Base-by-base conservation (phyloP, 2,329 filamentous ascomycete genomes). In the Fusarium napiforme region DNA sequence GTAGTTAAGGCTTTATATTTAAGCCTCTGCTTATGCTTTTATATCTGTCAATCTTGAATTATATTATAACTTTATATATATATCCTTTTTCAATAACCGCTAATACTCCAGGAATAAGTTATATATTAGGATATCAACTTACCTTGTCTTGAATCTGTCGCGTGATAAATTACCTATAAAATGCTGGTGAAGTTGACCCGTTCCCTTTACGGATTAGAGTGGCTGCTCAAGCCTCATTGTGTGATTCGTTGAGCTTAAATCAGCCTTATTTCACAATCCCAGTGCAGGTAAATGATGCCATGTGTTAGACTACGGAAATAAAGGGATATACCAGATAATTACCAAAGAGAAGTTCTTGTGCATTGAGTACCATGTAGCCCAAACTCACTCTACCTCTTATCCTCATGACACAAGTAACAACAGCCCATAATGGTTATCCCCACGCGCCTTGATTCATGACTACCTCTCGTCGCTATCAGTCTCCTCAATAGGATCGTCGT, bases 171-270 rank as follows among this genome's bases (percentile, higher is more conserved):
- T 53, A 16, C 34, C 15, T 37, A 16, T 21, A 18, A 16, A 9
- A 12, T 60, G 12, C 8, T 37, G 3, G 12, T 60, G 9, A 46
- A 42, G 16, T n/a, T 32, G 8, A 23, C 16, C 14, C 7, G 16
- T 9, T 46, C 11, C 40, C 21, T 16, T 63, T 45, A 12, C 12
- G n/a, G 16, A n/a, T 26, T 62, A 49, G 39, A 68, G 23, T 30
- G 26, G 21, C 37, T 39, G 26, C 39, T 55, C 26, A 26, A 26
- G 26, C 26, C 26, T 26, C 32, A 49, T 16, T 4, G 45, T 26
- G 39, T 32, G 49, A 69, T 69, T 69, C 56, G 66, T 34, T 39
- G 57, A 69, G 57, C 57, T 69, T 69, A 69, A 68, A 68, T 69
- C 43, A 69, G 56, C 65, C 64, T 45, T 60, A 34, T 49, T 26